phyloP scores from a whole-genome alignment of 495 filamentous ascomycete species.

The Penicillium simplicissimum region DNA sequence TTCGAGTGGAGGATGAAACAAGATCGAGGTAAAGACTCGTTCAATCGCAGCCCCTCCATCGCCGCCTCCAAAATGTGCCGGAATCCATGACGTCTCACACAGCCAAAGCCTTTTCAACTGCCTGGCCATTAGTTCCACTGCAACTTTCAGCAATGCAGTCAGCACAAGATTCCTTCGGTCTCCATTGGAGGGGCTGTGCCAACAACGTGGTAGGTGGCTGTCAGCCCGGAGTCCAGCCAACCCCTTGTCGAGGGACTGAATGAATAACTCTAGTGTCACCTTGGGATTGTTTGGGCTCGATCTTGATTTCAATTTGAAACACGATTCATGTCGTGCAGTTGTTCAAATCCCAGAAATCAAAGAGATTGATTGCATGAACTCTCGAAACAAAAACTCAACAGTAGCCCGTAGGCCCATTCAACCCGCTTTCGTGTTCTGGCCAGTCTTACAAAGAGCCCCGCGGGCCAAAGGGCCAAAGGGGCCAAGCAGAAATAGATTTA shows the following conservation, averaged over 20 bases:
- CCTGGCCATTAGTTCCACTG: background rate
- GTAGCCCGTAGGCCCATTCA: background rate
- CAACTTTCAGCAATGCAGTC: background rate
- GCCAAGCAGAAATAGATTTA: constrained; percentile 1
- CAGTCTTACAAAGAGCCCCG: background rate
- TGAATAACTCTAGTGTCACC: background rate
- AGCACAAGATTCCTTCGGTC: background rate
- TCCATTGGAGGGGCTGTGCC: background rate
- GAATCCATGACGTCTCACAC: background rate
- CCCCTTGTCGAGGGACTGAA: background rate
- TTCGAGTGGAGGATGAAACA: background rate
- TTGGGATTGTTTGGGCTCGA: background rate
- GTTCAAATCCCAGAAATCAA: background rate
- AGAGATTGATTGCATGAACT: background rate
- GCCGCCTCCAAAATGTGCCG: background rate
- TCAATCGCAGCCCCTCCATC: background rate
- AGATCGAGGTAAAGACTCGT: background rate
- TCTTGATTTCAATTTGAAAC: background rate
- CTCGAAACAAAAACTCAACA: background rate
- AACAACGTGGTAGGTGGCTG: constrained; percentile 1
- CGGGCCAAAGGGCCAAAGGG: background rate
- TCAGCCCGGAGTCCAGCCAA: background rate
- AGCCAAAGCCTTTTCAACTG: background rate
- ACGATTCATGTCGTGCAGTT: background rate
- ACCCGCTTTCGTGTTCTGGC: background rate